Conservation (phyloP, 768 basidiomycete genomes). For the Mycena galopus region DNA sequence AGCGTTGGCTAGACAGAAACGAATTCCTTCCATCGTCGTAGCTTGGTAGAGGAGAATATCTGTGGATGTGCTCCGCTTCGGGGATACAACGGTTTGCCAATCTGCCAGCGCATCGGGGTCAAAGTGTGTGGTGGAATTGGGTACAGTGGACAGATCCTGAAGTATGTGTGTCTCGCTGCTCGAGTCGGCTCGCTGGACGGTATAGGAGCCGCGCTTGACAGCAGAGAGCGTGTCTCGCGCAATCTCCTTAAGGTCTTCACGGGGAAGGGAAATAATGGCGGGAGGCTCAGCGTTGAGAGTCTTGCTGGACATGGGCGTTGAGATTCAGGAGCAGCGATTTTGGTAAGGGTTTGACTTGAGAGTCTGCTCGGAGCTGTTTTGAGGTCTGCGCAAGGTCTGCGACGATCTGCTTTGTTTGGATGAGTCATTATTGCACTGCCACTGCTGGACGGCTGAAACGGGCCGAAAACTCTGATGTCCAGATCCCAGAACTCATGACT, state of each 20-base stretch:
- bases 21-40: background rate
- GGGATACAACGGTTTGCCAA: background rate
- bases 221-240: constrained; percentile 29
- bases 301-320: background rate
- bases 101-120: background rate
- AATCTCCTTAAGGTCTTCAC: constrained; percentile 30
- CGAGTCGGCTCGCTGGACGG: background rate
- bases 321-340: too few relatives aligned
- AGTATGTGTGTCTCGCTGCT: constrained; percentile 2
- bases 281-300: background rate
- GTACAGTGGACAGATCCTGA: constrained; percentile 6
- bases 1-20: background rate
- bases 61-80: background rate
- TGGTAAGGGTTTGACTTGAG: too few relatives aligned
- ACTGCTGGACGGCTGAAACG: too few relatives aligned
- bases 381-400: too few relatives aligned
- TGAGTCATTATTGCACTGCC: too few relatives aligned
- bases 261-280: background rate
- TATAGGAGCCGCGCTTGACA: constrained; percentile 19
- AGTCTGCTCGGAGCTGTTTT: too few relatives aligned
- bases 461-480: too few relatives aligned
- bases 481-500: too few relatives aligned
- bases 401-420: too few relatives aligned
- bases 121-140: constrained; percentile 7
- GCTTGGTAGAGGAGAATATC: background rate